Evolutionary conservation across 2,329 filamentous ascomycete genomes (phyloP).

Genomic region (Diaporthe sp.): DNA sequence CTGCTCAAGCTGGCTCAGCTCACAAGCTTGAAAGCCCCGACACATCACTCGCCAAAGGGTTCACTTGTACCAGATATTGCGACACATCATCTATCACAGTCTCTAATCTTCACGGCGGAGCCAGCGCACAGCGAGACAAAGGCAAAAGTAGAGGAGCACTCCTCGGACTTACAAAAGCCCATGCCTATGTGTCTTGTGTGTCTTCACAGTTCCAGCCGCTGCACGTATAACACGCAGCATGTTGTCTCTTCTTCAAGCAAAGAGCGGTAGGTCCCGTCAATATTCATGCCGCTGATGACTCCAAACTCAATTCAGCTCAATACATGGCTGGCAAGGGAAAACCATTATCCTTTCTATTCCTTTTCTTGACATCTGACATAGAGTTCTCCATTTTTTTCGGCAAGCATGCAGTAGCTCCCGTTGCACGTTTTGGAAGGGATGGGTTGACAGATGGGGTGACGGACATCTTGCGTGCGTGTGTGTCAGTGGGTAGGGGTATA

Average conservation of each 20-base stretch:
- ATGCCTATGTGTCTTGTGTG: not conserved
- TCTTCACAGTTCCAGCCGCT: not conserved
- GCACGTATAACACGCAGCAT: not conserved
- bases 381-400: not conserved
- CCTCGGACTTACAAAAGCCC: not conserved
- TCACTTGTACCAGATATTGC: not conserved
- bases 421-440: slow-evolving; percentile 21
- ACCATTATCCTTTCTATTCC: not conserved
- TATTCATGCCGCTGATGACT: not conserved
- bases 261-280: not conserved
- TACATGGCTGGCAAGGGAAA: not conserved
- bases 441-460: not conserved
- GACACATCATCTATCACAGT: not conserved
- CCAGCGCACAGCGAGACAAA: not conserved
- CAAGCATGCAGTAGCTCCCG: slow-evolving; percentile 25
- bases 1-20: not conserved
- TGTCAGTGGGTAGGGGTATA: not conserved
- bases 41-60: not conserved
- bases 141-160: not conserved
- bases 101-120: not conserved
- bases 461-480: not conserved
- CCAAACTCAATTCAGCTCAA: not conserved
- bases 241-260: not conserved
- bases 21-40: not conserved
- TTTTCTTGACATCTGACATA: not conserved